Percentiles rank a stretch among this genome's conserved stretches.
Conservation (phyloP, 495 filamentous ascomycete genomes). For the Penicillium lividum region DNA sequence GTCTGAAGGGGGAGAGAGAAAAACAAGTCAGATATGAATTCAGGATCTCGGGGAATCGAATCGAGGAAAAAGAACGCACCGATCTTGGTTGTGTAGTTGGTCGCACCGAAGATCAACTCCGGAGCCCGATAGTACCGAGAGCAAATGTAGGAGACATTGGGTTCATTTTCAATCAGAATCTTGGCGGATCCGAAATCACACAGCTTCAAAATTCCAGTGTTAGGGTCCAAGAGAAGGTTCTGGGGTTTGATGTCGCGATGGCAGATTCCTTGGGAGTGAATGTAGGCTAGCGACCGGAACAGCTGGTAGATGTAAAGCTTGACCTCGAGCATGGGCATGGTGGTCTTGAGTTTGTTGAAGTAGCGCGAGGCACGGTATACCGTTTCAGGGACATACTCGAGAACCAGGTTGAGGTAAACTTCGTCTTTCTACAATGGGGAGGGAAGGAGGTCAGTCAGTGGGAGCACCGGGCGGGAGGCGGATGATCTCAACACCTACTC, state of each 20-base stretch:
- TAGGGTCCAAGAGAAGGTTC: constrained; percentile 90
- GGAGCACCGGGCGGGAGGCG: constrained; percentile 4
- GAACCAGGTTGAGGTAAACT: constrained; percentile 96
- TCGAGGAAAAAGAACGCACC: constrained; percentile 59
- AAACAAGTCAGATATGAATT: neutral
- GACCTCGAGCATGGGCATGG: constrained; percentile 97
- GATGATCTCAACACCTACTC: constrained; percentile 60
- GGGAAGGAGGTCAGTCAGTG: constrained; percentile 20
- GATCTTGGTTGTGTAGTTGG: constrained; percentile 99
- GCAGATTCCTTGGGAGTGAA: constrained; percentile 99
- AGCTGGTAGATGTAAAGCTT: constrained; percentile 99
- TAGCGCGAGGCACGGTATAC: constrained; percentile 98
- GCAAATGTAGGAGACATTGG: constrained; percentile 99
- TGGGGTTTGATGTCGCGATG: constrained; percentile 99
- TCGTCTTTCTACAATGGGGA: constrained; percentile 78
- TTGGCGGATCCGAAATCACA: constrained; percentile 99
- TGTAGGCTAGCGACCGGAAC: constrained; percentile 96
- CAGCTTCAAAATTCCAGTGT: constrained; percentile 88
- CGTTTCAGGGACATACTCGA: constrained; percentile 97
- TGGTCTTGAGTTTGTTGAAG: constrained; percentile 99
- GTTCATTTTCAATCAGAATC: constrained; percentile 98
- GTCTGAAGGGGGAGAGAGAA: constrained; percentile 55
- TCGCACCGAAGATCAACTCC: constrained; percentile 97
- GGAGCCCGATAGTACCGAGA: constrained; percentile 98
- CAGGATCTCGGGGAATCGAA: neutral